Percentiles rank a stretch among this genome's conserved stretches.
Evolutionary conservation across 108 stramenopile genomes (phyloP).

Genomic region (Pseudonitzschia delicatissima): DNA sequence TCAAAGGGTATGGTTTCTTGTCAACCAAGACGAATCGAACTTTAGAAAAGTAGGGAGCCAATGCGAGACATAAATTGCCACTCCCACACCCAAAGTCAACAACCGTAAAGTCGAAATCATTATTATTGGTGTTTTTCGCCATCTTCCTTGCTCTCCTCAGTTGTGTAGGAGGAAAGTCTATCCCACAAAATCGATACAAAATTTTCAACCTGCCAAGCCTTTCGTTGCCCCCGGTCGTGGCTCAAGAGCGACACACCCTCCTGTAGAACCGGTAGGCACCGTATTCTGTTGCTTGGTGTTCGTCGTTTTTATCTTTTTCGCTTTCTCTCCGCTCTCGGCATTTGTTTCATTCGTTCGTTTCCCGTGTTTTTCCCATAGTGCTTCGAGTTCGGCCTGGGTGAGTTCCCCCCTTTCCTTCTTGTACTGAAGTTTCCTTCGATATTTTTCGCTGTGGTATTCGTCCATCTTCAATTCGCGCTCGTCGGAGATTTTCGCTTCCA

Average conservation of each 20-base stretch:
- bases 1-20: constrained; percentile 21
- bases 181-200: constrained; percentile 20
- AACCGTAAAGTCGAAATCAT: constrained; percentile 8
- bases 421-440: constrained; percentile 10
- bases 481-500: constrained; percentile 15
- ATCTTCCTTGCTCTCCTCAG: neutral
- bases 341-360: neutral
- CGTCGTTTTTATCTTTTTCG: neutral
- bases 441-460: constrained; percentile 9
- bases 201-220: constrained; percentile 38
- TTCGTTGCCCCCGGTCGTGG: constrained; percentile 30
- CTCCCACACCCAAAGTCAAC: constrained; percentile 38
- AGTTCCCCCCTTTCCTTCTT: constrained; percentile 23
- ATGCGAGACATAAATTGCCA: constrained; percentile 36
- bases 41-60: constrained; percentile 28
- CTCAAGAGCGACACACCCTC: constrained; percentile 21
- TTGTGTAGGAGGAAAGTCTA: neutral
- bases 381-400: constrained; percentile 12
- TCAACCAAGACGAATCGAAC: constrained; percentile 36
- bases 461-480: constrained; percentile 9
- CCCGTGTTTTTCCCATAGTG: constrained; percentile 26
- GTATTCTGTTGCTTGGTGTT: neutral
- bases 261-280: no score
- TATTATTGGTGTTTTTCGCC: neutral
- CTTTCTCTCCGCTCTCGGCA: neutral